A percentile compares a stretch with the other conserved stretches of the same genome.
phyloP scores from a whole-genome alignment of 768 basidiomycete species.

The Trametes gibbosa region DNA sequence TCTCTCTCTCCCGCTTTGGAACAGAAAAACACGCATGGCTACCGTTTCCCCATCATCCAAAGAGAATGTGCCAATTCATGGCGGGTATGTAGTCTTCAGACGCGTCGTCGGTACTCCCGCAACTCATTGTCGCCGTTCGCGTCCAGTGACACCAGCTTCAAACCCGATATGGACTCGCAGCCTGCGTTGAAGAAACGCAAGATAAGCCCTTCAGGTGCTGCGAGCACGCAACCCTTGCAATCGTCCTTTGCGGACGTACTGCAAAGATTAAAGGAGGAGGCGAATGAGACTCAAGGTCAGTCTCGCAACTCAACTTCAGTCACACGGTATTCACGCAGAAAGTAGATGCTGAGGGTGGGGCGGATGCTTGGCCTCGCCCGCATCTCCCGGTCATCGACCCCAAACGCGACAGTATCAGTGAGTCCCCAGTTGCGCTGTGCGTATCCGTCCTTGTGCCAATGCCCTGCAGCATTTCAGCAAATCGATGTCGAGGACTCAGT shows the following conservation, averaged over 20 bases:
- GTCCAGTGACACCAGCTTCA: constrained; percentile 16
- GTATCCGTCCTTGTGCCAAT: not conserved
- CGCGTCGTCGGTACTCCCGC: not conserved
- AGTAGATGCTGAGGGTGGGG: constrained; percentile 73
- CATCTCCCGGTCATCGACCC: constrained; percentile 50
- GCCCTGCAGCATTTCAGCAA: constrained; percentile 81
- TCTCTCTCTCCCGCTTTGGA: not conserved
- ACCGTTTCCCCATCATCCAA: constrained; percentile 14
- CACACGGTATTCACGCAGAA: not conserved
- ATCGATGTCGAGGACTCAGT: constrained; percentile 83
- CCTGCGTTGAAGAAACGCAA: constrained; percentile 35
- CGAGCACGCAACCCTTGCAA: constrained; percentile 22
- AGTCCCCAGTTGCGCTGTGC: constrained; percentile 20
- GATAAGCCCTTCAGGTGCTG: constrained; percentile 21
- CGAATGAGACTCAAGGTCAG: constrained; percentile 26
- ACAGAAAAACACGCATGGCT: not conserved
- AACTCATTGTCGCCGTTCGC: not conserved
- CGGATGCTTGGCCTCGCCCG: constrained; percentile 72
- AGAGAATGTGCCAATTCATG: constrained; percentile 22
- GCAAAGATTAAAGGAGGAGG: constrained; percentile 34
- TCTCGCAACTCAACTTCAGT: not conserved
- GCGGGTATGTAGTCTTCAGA: constrained; percentile 4
- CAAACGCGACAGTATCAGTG: constrained; percentile 67
- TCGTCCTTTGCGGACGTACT: constrained; percentile 41
- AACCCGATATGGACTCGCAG: constrained; percentile 20